A percentile compares a stretch with the other conserved stretches of the same genome.
These are phyloP conservation scores for Vitis hybrid DNA, from an alignment of 177 flowering plant species.

Conservation along the genomic window DNA sequence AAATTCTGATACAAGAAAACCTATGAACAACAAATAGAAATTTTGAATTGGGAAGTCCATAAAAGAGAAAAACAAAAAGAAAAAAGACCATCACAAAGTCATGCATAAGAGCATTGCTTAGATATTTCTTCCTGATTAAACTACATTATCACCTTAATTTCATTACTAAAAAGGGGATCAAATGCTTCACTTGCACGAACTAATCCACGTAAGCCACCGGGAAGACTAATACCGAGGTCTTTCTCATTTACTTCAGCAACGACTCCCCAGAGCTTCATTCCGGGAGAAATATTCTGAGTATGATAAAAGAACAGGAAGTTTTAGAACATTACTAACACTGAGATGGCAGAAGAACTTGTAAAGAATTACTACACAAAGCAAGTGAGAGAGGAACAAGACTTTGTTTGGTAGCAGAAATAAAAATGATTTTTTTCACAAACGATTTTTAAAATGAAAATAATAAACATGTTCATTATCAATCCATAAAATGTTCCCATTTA, in stretches of 20 bases:
- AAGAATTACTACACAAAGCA: background rate
- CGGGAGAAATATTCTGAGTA: conserved; percentile 65
- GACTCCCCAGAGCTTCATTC: conserved; percentile 96
- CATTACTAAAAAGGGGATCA: conserved; percentile 46
- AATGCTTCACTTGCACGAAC: conserved; percentile 76
- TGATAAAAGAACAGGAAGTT: background rate
- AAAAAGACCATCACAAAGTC: background rate
- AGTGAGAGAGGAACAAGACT: background rate
- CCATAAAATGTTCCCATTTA: no score
- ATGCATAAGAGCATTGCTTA: no score
- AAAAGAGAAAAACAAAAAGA: background rate
- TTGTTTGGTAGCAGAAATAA: no score
- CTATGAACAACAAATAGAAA: background rate
- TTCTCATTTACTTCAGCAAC: conserved; percentile 83
- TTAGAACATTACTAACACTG: no score
- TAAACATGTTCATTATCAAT: no score
- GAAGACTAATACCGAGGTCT: conserved; percentile 80
- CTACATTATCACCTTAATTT: conserved; percentile 34
- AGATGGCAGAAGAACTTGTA: no score
- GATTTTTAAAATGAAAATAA: no score
- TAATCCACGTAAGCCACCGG: conserved; percentile 93
- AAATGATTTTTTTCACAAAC: no score
- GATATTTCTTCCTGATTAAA: no score
- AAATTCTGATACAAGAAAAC: background rate
- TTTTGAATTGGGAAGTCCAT: no score